These are phyloP conservation scores for Sugiyamaella novakii DNA, from an alignment of 1,139 yeast genomes.

Conservation along the genomic window DNA sequence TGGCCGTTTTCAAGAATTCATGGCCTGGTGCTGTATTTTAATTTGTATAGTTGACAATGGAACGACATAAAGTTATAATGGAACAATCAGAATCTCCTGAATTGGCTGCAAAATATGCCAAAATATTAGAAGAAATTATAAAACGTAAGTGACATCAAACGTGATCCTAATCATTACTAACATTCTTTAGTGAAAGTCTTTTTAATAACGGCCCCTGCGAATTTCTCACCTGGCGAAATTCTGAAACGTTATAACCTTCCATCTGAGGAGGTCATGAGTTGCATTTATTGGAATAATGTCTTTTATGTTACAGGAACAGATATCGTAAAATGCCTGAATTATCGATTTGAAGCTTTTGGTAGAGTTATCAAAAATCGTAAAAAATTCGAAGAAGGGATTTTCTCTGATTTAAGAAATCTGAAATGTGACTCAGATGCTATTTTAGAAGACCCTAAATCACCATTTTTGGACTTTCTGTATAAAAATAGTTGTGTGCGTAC, in stretches of 20 bases:
- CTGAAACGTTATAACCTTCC: slow-evolving; percentile 83
- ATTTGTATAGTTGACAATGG: slow-evolving; percentile 6
- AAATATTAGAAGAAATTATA: slow-evolving; percentile 27
- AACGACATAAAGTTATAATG: slow-evolving; percentile 16
- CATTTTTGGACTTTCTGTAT: slow-evolving; percentile 79
- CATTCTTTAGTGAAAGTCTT: slow-evolving; percentile 56
- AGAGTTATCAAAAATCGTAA: slow-evolving; percentile 80
- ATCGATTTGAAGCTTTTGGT: slow-evolving; percentile 89
- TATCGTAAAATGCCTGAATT: slow-evolving; percentile 87
- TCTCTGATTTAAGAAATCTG: slow-evolving; percentile 82
- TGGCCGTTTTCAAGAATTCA: slow-evolving; percentile 1
- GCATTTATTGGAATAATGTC: slow-evolving; percentile 89
- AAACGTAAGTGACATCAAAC: slow-evolving; percentile 26
- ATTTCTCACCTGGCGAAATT: slow-evolving; percentile 89
- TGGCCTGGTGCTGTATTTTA: slow-evolving; percentile 15
- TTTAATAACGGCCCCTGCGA: slow-evolving; percentile 89
- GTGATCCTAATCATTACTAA: too few species aligned
- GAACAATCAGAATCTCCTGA: slow-evolving; percentile 21
- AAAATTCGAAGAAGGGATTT: slow-evolving; percentile 95
- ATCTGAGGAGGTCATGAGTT: slow-evolving; percentile 85
- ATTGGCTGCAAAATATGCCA: slow-evolving; percentile 27
- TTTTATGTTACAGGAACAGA: slow-evolving; percentile 95
- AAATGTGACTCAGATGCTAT: slow-evolving; percentile 89
- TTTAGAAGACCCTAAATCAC: slow-evolving; percentile 84
- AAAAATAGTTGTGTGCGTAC: slow-evolving; percentile 88